Evolutionary conservation across 805 yeast species (phyloP).

Genomic region (Metschnikowia aberdeeniae): DNA sequence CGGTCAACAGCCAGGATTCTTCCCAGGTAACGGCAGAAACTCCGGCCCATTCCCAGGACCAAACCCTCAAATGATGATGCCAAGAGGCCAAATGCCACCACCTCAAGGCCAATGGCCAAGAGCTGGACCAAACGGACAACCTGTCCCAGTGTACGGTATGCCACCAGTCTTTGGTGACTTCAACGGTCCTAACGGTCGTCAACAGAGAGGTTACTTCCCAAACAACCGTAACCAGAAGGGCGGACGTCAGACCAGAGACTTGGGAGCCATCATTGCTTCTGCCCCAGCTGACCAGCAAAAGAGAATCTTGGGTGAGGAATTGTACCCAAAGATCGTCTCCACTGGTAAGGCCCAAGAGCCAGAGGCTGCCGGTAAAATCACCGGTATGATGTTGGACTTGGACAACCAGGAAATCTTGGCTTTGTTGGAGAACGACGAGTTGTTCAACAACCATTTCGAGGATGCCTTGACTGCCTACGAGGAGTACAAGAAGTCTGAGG

Average conservation of each 20-base stretch:
- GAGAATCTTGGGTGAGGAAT: conserved; percentile 96
- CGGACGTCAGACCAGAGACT: conserved; percentile 42
- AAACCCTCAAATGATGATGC: conserved; percentile 76
- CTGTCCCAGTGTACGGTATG: conserved; percentile 75
- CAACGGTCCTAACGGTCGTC: conserved; percentile 42
- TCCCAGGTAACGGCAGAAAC: conserved; percentile 77
- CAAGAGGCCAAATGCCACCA: conserved; percentile 63
- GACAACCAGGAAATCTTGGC: conserved; percentile 87
- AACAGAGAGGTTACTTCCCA: conserved; percentile 58
- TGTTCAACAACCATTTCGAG: conserved; percentile 84
- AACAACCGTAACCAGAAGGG: conserved; percentile 43
- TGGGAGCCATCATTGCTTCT: conserved; percentile 59
- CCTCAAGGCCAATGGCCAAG: conserved; percentile 68
- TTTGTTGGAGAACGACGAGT: conserved; percentile 83
- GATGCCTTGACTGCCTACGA: conserved; percentile 95
- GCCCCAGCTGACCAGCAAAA: conserved; percentile 88
- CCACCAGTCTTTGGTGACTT: conserved; percentile 71
- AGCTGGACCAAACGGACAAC: conserved; percentile 81
- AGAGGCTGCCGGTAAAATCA: conserved; percentile 96
- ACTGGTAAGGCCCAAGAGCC: conserved; percentile 84
- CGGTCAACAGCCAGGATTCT: conserved; percentile 79
- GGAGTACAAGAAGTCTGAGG: conserved; percentile 67
- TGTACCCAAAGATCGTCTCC: conserved; percentile 87
- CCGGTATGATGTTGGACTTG: conserved; percentile 97
- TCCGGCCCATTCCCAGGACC: conserved; percentile 71